phyloP scores from a whole-genome alignment of 805 yeast genomes.

The Hanseniaspora osmophila region DNA sequence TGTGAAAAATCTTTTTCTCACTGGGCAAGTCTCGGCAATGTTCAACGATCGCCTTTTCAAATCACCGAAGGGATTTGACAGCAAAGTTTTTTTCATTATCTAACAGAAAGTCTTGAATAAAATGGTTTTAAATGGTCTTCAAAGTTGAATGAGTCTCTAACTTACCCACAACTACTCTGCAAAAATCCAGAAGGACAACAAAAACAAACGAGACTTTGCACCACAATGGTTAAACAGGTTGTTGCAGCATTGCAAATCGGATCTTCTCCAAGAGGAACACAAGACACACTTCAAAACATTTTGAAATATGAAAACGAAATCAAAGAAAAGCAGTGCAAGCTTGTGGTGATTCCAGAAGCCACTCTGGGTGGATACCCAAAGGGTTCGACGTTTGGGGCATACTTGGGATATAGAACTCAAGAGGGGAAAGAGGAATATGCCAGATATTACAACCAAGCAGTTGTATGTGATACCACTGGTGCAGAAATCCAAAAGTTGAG shows the following conservation, averaged over 20 bases:
- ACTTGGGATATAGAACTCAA: constrained; percentile 28
- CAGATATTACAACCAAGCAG: constrained; percentile 23
- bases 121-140: too few species aligned
- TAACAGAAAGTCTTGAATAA: too few species aligned
- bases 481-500: constrained; percentile 24
- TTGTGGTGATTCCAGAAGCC: constrained; percentile 34
- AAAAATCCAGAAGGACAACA: too few species aligned
- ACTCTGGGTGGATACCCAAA: constrained; percentile 34
- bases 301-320: constrained; percentile 26
- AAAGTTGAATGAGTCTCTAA: too few species aligned
- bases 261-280: constrained; percentile 25
- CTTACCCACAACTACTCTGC: too few species aligned
- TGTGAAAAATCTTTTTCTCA: too few species aligned
- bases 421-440: constrained; percentile 29
- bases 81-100: too few species aligned
- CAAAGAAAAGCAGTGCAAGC: constrained; percentile 19
- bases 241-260: constrained; percentile 34
- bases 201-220: not conserved
- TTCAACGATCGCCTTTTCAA: too few species aligned
- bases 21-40: too few species aligned
- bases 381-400: constrained; percentile 29
- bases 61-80: too few species aligned
- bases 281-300: constrained; percentile 25
- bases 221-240: constrained; percentile 15
- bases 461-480: constrained; percentile 16